phyloP scores from a whole-genome alignment of 2,329 filamentous ascomycete species.

The Aspergillus clavatus region DNA sequence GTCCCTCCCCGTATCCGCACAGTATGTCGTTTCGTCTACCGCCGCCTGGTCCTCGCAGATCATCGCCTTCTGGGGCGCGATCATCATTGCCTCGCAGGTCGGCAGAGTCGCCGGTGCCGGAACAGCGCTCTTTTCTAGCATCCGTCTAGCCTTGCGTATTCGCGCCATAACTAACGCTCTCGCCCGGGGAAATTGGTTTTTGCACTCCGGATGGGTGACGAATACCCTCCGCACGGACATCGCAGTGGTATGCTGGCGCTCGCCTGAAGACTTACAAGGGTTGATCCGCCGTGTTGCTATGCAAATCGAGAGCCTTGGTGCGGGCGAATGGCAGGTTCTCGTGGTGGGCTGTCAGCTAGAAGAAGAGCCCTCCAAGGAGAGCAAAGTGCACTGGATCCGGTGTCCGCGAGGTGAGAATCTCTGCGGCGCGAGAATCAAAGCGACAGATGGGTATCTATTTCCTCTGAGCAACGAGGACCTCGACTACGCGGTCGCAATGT shows the following conservation, averaged over 20 bases:
- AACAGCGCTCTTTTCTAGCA: neutral
- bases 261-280: neutral
- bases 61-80: constrained; percentile 4
- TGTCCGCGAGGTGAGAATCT: neutral
- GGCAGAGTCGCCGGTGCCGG: constrained; percentile 1
- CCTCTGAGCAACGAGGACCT: neutral
- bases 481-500: neutral
- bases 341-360: neutral
- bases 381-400: constrained; percentile 1
- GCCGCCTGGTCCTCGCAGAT: constrained; percentile 4
- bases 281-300: neutral
- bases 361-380: neutral
- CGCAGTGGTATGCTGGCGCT: neutral
- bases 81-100: constrained; percentile 2
- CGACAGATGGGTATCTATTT: constrained; percentile 1
- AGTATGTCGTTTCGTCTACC: constrained; percentile 2
- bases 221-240: neutral
- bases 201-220: neutral
- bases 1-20: neutral
- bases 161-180: neutral
- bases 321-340: neutral
- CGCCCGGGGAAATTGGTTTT: neutral
- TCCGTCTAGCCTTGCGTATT: neutral
- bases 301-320: neutral
- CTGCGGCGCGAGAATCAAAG: constrained; percentile 2